A percentile compares a stretch with the other conserved stretches of the same genome.
Evolutionary conservation across 768 basidiomycete species (phyloP).

Genomic region (Peribolospora kevripleyi): DNA sequence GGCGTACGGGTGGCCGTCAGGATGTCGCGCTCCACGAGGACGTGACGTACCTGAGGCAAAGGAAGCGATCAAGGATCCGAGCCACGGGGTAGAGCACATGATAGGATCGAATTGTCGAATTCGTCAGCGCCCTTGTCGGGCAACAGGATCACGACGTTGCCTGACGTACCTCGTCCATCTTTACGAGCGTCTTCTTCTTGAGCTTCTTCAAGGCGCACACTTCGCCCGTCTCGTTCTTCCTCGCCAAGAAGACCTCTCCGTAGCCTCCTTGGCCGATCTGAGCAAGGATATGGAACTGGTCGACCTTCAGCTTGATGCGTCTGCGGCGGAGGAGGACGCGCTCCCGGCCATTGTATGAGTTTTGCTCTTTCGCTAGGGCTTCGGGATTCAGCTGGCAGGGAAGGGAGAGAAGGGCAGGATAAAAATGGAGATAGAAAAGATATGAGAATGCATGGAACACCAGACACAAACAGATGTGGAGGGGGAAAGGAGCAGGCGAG

Average conservation of each 20-base stretch:
- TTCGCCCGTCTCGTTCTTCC: conserved; percentile 85
- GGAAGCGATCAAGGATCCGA: background rate
- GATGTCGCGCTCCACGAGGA: conserved; percentile 91
- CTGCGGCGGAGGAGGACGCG: conserved; percentile 74
- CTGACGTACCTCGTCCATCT: conserved; percentile 81
- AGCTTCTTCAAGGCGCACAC: conserved; percentile 96
- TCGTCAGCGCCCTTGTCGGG: background rate
- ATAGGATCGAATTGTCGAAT: background rate
- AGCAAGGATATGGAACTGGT: conserved; percentile 93
- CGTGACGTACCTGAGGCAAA: conserved; percentile 56
- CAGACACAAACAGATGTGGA: background rate
- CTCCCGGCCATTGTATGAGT: conserved; percentile 79
- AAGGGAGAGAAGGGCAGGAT: background rate
- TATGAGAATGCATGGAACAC: conserved; percentile 26
- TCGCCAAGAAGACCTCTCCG: conserved; percentile 85
- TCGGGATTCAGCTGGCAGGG: conserved; percentile 2
- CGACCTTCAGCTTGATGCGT: conserved; percentile 73
- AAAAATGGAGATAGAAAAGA: background rate
- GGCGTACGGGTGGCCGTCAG: conserved; percentile 90
- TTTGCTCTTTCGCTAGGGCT: conserved; percentile 43
- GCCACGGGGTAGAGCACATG: background rate
- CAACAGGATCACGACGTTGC: background rate
- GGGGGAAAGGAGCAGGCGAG: conserved; percentile 12
- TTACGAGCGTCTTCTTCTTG: conserved; percentile 75
- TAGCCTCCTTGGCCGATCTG: conserved; percentile 98